phyloP scores from a whole-genome alignment of 305 asterid genomes.

The Fraxinus platypoda region DNA sequence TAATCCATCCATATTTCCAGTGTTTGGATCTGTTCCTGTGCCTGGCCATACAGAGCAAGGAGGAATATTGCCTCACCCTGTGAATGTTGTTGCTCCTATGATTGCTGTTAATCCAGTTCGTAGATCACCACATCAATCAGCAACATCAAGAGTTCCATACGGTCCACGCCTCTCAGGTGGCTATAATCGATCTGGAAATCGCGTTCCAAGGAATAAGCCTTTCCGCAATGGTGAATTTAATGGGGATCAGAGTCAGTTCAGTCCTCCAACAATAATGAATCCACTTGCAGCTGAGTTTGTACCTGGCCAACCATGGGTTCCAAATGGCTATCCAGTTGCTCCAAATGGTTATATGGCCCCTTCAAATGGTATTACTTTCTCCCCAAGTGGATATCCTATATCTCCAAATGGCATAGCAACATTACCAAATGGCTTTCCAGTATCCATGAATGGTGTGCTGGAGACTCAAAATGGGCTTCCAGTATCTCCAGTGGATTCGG shows the following conservation, averaged over 20 bases:
- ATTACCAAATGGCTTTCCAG: slow-evolving; percentile 38
- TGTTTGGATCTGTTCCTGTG: slow-evolving; percentile 60
- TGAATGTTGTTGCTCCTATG: slow-evolving; percentile 60
- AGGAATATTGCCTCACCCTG: slow-evolving; percentile 80
- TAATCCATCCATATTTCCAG: slow-evolving; percentile 62
- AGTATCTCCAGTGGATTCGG: slow-evolving; percentile 35
- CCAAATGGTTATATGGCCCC: slow-evolving; percentile 63
- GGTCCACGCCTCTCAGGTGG: slow-evolving; percentile 94
- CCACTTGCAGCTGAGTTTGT: slow-evolving; percentile 84
- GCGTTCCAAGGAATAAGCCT: slow-evolving; percentile 67
- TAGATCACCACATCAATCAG: slow-evolving; percentile 81
- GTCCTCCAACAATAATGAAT: slow-evolving; percentile 67
- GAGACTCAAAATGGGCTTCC: slow-evolving; percentile 35
- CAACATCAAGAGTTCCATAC: slow-evolving; percentile 84
- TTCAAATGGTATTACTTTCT: slow-evolving; percentile 41
- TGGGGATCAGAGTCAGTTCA: slow-evolving; percentile 55
- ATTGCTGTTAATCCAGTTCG: slow-evolving; percentile 65
- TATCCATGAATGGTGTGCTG: slow-evolving; percentile 22
- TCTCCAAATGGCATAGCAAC: slow-evolving; percentile 36
- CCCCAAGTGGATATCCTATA: slow-evolving; percentile 48
- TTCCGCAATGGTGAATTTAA: slow-evolving; percentile 57
- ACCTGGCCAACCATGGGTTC: slow-evolving; percentile 80
- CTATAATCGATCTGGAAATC: slow-evolving; percentile 63
- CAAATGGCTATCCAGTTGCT: slow-evolving; percentile 63
- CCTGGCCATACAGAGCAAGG: slow-evolving; percentile 71